Evolutionary conservation across 2,329 filamentous ascomycete species (phyloP), one percentile per base, ranked within the genome.

Genomic region (Macrophomina pseudophaseolina): DNA sequence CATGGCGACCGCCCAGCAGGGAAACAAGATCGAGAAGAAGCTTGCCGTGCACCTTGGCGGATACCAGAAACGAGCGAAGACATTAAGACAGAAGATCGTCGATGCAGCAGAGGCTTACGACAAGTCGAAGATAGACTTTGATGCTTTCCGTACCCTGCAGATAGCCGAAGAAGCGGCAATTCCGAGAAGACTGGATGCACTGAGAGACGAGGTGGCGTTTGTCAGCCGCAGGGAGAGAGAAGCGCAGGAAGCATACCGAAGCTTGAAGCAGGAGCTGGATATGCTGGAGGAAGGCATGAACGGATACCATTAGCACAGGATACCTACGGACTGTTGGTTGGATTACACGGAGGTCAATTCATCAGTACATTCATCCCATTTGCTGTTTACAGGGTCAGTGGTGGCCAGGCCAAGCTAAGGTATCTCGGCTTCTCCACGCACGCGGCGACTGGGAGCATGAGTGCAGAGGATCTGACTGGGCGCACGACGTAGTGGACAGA

Each of bases 11-110:
- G 95, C 94, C 2, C 90, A 94, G 72, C 86, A 90, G 66, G 92
- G 91, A 64, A 92, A 93, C 75, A 96, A 94, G 79, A 83, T 97
- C 1, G 94, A 98, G 80, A 97, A 97, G 86, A 97, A 95, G 80
- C 86, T 99, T n/a, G 84, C 85, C 0, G 84, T 97, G 64, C 90
- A 95, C 73, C 88, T 97, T 2, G 94, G 94, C 30, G 95, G 95
- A 14, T 99, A 99, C 80, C 90, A 94, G 76, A 89, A 93, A 71
- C 90, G 95, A 38, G 89, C 92, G 40, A 93, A 93, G 78, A 89
- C 88, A 71, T 85, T 99, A 32, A 87, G 88, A 28, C 86, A 89
- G 68, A 98, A 97, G 81, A 91, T 96, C 69, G 79, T 80, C 18
- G 91, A 93, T 70, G 92, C 93, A 1, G 87, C 88, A 32, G 86